Evolutionary conservation across 148 eudicot genomes (phyloP).

Genomic region (Hydrangea macrophylla): DNA sequence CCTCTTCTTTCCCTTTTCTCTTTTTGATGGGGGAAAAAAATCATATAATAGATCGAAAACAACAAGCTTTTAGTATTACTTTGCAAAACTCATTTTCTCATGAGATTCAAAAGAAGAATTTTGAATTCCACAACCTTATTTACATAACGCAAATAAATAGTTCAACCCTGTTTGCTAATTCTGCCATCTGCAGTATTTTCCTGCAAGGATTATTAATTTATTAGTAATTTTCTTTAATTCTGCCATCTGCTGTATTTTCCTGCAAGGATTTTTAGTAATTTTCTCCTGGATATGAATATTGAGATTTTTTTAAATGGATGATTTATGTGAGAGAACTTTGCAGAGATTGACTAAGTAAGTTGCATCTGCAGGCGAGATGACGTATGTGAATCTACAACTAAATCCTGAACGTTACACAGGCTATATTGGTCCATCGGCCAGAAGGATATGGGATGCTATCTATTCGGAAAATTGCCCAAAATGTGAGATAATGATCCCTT

Average conservation of each 20-base stretch:
- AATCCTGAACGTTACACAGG: conserved; percentile 94
- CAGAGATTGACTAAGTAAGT: background rate
- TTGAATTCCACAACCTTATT: no score
- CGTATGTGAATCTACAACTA: conserved; percentile 85
- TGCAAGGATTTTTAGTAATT: no score
- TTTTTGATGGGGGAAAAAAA: background rate
- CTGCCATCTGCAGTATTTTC: no score
- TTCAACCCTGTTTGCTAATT: no score
- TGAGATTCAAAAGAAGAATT: no score
- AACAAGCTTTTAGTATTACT: background rate
- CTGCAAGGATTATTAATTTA: background rate
- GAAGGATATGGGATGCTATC: conserved; percentile 95
- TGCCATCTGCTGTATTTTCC: background rate
- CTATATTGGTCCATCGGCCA: conserved; percentile 86
- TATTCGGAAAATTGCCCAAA: conserved; percentile 93
- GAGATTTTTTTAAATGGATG: background rate
- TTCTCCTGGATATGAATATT: conserved; percentile 3
- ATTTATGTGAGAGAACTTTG: background rate
- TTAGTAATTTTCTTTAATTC: no score
- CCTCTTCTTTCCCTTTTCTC: background rate
- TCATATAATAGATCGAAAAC: background rate
- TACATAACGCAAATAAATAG: no score
- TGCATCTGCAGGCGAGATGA: conserved; percentile 81
- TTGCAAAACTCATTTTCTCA: no score
- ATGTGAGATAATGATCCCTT: conserved; percentile 44